Conservation (phyloP, 1,284 basidiomycete genomes). For the Trichosporon sp. region DNA sequence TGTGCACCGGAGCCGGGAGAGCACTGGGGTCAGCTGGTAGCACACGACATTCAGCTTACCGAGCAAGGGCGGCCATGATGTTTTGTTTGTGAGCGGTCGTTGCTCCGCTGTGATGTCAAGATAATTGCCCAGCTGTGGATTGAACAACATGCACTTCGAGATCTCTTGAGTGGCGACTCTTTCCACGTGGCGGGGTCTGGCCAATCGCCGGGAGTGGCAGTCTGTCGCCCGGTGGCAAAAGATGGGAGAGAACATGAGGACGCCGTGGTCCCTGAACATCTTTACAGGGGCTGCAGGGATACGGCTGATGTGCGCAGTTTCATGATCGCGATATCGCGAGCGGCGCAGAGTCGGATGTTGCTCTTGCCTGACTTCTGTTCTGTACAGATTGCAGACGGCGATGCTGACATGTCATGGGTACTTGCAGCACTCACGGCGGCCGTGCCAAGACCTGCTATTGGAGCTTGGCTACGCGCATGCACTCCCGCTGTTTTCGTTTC, state of each 20-base stretch:
- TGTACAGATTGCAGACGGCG: no score
- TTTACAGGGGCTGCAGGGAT: background rate
- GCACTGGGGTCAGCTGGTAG: constrained; percentile 21
- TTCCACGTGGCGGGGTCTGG: background rate
- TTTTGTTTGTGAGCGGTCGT: background rate
- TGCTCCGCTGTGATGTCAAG: background rate
- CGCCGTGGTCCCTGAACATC: background rate
- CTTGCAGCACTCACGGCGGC: no score
- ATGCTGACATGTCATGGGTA: no score
- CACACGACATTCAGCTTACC: constrained; percentile 23
- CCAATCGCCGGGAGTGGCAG: background rate
- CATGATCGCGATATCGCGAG: no score
- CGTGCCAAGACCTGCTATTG: no score
- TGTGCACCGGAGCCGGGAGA: constrained; percentile 40
- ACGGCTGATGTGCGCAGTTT: no score
- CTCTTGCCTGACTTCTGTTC: no score
- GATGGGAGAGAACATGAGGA: background rate
- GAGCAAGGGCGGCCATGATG: constrained; percentile 47
- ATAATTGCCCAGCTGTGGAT: background rate
- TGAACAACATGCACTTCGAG: constrained; percentile 1
- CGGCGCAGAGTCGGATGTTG: no score
- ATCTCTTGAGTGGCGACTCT: constrained; percentile 12
- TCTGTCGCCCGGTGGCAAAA: background rate
- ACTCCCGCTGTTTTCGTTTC: no score
- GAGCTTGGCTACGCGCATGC: no score